These are phyloP conservation scores for Canavalia gladiata DNA, from an alignment of 306 rosid species.

Conservation along the genomic window DNA sequence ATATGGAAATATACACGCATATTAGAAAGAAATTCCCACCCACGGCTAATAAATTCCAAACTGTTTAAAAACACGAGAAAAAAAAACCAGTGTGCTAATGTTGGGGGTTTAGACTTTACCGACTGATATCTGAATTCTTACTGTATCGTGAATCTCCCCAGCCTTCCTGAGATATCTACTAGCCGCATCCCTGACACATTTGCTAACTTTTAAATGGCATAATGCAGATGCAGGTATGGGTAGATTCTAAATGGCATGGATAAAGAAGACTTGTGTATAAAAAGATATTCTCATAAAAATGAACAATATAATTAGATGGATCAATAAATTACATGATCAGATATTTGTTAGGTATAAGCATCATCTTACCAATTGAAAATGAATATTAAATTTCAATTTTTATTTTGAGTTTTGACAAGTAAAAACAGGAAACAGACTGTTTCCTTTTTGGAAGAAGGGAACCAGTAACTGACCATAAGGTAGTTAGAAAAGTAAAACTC, in stretches of 20 bases:
- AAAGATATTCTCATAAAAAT: neutral
- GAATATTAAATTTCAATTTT: constrained; percentile 24
- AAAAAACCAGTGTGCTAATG: neutral
- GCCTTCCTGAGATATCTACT: constrained; percentile 83
- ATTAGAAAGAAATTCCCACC: neutral
- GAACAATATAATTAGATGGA: constrained; percentile 15
- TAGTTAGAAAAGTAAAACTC: neutral
- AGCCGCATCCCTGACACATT: constrained; percentile 68
- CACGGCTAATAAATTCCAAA: neutral
- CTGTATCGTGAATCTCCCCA: constrained; percentile 86
- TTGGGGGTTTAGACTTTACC: constrained; percentile 61
- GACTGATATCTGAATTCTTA: constrained; percentile 70
- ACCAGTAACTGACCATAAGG: neutral
- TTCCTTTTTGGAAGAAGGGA: constrained; percentile 10
- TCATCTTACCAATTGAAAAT: neutral
- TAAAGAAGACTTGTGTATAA: neutral
- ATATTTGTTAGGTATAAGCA: neutral
- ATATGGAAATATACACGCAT: neutral
- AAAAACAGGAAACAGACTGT: neutral
- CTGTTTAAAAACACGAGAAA: neutral
- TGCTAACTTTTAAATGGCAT: constrained; percentile 19
- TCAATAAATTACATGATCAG: constrained; percentile 6
- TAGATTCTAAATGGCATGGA: constrained; percentile 28
- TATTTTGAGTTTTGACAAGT: constrained; percentile 32
- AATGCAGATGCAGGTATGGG: neutral